Base-by-base conservation (phyloP, 1,284 basidiomycete genomes). In the Ceratobasidium sp. region DNA sequence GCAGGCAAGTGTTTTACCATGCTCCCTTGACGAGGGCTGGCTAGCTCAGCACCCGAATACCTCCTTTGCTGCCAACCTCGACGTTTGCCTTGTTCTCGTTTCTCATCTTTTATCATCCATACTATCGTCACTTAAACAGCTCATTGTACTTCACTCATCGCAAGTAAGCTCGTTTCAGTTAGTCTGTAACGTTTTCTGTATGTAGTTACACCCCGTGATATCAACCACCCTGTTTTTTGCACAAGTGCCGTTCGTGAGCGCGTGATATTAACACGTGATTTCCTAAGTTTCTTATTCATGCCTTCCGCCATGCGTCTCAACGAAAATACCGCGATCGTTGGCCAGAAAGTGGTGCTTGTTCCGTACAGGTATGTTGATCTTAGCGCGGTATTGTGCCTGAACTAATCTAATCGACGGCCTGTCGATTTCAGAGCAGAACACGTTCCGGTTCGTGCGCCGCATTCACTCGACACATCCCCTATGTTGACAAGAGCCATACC, bases 331-430 rank as follows among this genome's bases (percentile, higher is more conserved):
- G 83, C 87, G 16, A 82, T 95, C n/a, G 82, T 88, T 28, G 91
- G 89, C 3, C 77, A 82, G 36, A 84, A 84, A 39, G 85, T 91
- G 43, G 82, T 92, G 23, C 83, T 95, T 6, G 89, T 94, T 0
- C 93, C 92, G 0, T 94, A 94, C 79, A 82, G 86, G 86, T 87
- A 73, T 61, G 79, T 78, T 72, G 48, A 52, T 61, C 43, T 32
- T 34, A 36, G 32, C 52, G n/a, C n/a, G 59, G 21, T 32, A 21
- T 43, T 53, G 14, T 46, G n/a, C 10, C 6, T 45, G 45, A 46
- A 48, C 21, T 67, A 30, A 58, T 58, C 39, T 6, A 34, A 23
- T 45, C 10, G 43, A 18, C 18, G 43, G 4, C 18, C 4, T 18
- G 36, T n/a, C 1, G 6, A 12, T 39, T 43, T 46, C 3, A 87